A percentile compares a stretch with the other conserved stretches of the same genome.
phyloP scores from a whole-genome alignment of 192 early-diverging fungal genomes.

The Dimargaris cristalligena region DNA sequence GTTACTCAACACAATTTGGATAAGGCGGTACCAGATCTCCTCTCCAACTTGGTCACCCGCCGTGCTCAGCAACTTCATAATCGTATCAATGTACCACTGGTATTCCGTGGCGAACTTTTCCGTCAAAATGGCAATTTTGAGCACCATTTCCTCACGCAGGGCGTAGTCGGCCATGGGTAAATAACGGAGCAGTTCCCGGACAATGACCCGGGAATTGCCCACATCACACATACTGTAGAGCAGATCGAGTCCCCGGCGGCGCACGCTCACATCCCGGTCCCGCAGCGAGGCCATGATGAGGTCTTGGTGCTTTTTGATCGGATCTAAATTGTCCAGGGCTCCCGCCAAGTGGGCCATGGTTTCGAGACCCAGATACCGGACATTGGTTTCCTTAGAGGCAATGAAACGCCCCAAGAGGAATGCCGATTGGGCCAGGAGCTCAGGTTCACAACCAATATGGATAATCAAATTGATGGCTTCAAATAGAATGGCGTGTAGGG shows the following conservation, averaged over 20 bases:
- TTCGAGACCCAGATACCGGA: conserved; percentile 92
- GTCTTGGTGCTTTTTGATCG: conserved; percentile 67
- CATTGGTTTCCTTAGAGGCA: conserved; percentile 89
- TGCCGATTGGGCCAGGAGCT: conserved; percentile 67
- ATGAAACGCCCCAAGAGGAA: conserved; percentile 77
- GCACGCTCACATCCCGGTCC: conserved; percentile 95
- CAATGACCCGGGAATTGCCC: conserved; percentile 68
- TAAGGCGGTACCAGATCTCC: conserved; percentile 94
- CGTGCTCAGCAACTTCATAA: conserved; percentile 84
- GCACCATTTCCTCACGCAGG: conserved; percentile 91
- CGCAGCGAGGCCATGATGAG: conserved; percentile 81
- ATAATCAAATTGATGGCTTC: conserved; percentile 95
- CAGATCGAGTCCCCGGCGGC: conserved; percentile 85
- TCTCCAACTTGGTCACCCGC: conserved; percentile 93
- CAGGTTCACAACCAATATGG: conserved; percentile 78
- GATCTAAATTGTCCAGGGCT: conserved; percentile 62
- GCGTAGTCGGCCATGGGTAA: conserved; percentile 70
- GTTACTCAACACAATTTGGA: conserved; percentile 92
- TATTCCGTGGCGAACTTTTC: conserved; percentile 97
- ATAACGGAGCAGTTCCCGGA: conserved; percentile 82
- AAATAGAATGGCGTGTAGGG: conserved; percentile 92
- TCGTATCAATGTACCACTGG: conserved; percentile 98
- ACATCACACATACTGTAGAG: conserved; percentile 95
- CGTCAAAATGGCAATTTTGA: conserved; percentile 96
- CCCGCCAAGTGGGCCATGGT: conserved; percentile 91